Base-by-base conservation (phyloP, 2,329 filamentous ascomycete genomes). In the Microdochium nivale region DNA sequence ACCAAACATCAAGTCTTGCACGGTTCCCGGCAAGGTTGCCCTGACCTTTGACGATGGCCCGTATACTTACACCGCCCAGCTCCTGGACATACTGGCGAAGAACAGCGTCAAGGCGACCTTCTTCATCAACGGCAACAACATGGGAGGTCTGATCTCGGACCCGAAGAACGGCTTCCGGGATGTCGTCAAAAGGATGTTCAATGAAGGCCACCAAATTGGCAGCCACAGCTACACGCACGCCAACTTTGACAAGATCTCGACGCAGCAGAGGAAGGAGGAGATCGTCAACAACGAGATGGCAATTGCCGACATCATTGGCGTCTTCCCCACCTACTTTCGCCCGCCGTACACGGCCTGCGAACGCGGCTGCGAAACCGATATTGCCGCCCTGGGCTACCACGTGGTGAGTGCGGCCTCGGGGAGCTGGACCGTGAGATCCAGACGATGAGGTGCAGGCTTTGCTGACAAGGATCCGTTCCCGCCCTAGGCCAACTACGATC, bases 171-270 rank as follows among this genome's bases (percentile, higher is more conserved):
- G 16, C 9, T 76, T 69, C 62, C 57, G 64, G 37, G 63, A 62
- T 21, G 63, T 70, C 25, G 67, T 78, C 54, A 63, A 72, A 56
- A 65, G 69, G 21, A 75, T 76, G 69, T 56, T 69, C 47, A 57
- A 57, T 3, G 66, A 69, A 32, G 73, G 74, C n/a, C 75, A 77
- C 55, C 75, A 78, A 51, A 61, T 78, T 40, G 75, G 66, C 40
- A 71, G 69, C 51, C 75, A 78, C 56, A 75, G 73, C 1, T 76
- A 69, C 70, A 69, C 69, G 8, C 74, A 77, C 56, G 60, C 67
- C 50, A 68, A 76, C 54, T 63, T 74, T 3, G 65, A 62, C 47
- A 55, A 60, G 24, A 53, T 75, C 51, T 65, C 58, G 3, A 61
- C 63, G 3, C 51, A 59, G 11, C 65, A 67, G 51, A 63, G 67